These are phyloP conservation scores for Purshia tridentata DNA, from an alignment of 306 rosid genomes.

Conservation along the genomic window DNA sequence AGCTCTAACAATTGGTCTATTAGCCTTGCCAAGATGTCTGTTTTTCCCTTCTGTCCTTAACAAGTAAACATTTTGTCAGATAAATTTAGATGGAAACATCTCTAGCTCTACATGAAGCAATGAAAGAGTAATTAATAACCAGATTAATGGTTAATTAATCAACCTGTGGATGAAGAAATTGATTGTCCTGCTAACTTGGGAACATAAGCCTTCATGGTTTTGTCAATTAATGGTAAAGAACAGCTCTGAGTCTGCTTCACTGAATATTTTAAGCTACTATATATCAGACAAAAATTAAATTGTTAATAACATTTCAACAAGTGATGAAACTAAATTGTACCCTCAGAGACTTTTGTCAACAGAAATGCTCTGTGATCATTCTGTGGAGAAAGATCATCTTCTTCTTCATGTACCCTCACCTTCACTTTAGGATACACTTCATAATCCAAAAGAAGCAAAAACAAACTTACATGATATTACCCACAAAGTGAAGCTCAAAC, in stretches of 20 bases:
- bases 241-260: constrained; percentile 30
- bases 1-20: constrained; percentile 26
- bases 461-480: not conserved
- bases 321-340: too few species aligned
- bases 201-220: constrained; percentile 36
- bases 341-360: constrained; percentile 12
- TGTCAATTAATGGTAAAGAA: constrained; percentile 25
- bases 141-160: not conserved
- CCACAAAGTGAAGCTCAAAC: not conserved
- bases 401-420: constrained; percentile 41
- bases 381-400: constrained; percentile 29
- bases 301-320: too few species aligned
- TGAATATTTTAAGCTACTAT: not conserved
- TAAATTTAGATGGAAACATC: not conserved
- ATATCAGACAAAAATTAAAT: too few species aligned
- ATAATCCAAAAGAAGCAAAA: constrained; percentile 7
- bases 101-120: not conserved
- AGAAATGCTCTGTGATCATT: constrained; percentile 22
- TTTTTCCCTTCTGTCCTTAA: constrained; percentile 34
- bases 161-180: constrained; percentile 44
- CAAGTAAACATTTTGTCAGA: not conserved
- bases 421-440: constrained; percentile 56
- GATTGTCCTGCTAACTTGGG: constrained; percentile 25
- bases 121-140: not conserved
- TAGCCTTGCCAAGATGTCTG: constrained; percentile 18